Evolutionary conservation across 441 rosid species (phyloP).

Genomic region (Codiaeum variegatum): DNA sequence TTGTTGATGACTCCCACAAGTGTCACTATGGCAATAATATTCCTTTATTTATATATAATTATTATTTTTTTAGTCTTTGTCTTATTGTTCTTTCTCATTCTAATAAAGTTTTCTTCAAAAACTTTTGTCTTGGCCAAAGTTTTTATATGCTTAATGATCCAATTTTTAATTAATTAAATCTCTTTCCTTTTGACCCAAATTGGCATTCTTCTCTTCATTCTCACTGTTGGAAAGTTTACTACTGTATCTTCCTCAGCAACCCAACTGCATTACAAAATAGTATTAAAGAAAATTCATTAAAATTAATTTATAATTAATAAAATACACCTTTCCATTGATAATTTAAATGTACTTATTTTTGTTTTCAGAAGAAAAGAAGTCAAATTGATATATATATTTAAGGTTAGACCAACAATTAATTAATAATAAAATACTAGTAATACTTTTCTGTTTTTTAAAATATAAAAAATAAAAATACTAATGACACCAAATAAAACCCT

Average conservation of each 20-base stretch:
- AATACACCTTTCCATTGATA: background rate
- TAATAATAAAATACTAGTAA: background rate
- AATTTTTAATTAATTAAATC: background rate
- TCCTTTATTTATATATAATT: constrained; percentile 11
- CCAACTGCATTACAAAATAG: constrained; percentile 53
- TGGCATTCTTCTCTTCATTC: constrained; percentile 87
- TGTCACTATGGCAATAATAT: constrained; percentile 16
- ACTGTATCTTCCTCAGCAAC: constrained; percentile 71
- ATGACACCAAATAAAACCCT: background rate
- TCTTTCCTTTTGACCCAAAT: constrained; percentile 72
- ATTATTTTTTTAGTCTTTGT: background rate
- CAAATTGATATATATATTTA: background rate
- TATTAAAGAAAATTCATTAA: background rate
- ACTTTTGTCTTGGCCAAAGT: constrained; percentile 1
- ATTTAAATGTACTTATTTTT: background rate
- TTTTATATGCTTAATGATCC: background rate
- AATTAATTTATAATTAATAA: background rate
- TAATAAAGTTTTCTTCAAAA: background rate
- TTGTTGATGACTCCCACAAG: constrained; percentile 29
- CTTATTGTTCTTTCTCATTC: background rate
- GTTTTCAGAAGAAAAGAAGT: background rate
- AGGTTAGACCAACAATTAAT: background rate
- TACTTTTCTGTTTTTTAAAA: background rate
- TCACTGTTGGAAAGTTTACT: constrained; percentile 83
- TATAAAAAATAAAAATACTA: background rate